A percentile compares a stretch with the other conserved stretches of the same genome.
These are phyloP conservation scores for Emydomyces testavorans DNA, from an alignment of 2,329 filamentous ascomycete species.

Conservation along the genomic window DNA sequence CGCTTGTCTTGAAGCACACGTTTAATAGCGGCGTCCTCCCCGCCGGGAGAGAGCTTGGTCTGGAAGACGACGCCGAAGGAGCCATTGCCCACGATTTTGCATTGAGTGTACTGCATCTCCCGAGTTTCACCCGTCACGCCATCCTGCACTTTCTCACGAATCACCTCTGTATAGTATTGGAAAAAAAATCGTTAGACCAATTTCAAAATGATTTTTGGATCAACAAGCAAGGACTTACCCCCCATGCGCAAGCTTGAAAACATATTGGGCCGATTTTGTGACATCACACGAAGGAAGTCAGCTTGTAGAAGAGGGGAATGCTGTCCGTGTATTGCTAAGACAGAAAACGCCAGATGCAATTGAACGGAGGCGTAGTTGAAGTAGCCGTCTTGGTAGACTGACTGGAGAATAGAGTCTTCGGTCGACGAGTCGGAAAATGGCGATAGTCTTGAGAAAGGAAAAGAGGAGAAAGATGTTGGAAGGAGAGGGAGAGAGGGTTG, in stretches of 20 bases:
- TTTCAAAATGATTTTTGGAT: not conserved
- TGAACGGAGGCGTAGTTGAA: not conserved
- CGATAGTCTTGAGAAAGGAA: too few species aligned
- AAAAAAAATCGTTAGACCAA: too few species aligned
- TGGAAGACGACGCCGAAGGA: conserved; percentile 99
- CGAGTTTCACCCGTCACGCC: conserved; percentile 91
- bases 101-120: conserved; percentile 96
- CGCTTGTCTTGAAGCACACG: conserved; percentile 97
- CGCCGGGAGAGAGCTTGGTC: conserved; percentile 94
- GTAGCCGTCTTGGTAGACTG: not conserved
- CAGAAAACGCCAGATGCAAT: not conserved
- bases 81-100: conserved; percentile 98
- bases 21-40: conserved; percentile 98
- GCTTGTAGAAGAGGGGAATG: too few species aligned
- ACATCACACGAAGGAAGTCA: conserved; percentile 46
- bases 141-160: conserved; percentile 98
- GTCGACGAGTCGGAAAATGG: not conserved
- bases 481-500: too few species aligned
- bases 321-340: too few species aligned
- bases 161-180: conserved; percentile 85
- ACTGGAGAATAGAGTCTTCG: not conserved
- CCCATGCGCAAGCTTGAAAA: conserved; percentile 89
- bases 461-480: conserved; percentile 10
- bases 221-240: conserved; percentile 57
- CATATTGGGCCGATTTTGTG: conserved; percentile 80